A percentile compares a stretch with the other conserved stretches of the same genome.
These are phyloP conservation scores for Didymellaceae sp. DNA, from an alignment of 2,329 filamentous ascomycete genomes.

Conservation along the genomic window DNA sequence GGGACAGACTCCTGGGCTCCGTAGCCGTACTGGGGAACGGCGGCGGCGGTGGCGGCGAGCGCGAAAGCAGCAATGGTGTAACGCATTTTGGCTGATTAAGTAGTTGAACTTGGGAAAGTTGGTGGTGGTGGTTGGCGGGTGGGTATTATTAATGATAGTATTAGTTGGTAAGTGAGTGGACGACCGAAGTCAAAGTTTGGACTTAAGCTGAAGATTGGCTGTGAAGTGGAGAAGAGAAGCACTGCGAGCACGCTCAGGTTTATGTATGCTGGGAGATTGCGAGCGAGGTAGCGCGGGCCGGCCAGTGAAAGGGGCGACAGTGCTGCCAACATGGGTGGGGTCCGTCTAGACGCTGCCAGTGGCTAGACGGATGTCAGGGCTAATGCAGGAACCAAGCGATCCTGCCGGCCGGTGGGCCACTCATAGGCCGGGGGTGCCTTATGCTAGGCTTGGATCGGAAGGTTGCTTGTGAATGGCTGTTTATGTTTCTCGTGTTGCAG, in stretches of 20 bases:
- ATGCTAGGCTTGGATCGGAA: slow-evolving; percentile 39
- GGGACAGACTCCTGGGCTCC: slow-evolving; percentile 28
- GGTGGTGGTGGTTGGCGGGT: slow-evolving; percentile 28
- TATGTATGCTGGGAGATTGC: slow-evolving; percentile 51
- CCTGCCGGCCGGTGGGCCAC: slow-evolving; percentile 35
- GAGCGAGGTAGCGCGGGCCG: slow-evolving; percentile 44
- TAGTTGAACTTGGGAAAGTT: slow-evolving; percentile 37
- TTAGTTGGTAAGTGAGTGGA: slow-evolving; percentile 51
- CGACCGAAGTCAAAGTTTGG: slow-evolving; percentile 49
- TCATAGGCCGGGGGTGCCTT: slow-evolving; percentile 32
- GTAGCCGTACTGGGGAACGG: slow-evolving; percentile 41
- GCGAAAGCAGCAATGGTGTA: slow-evolving; percentile 44
- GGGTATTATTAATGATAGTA: slow-evolving; percentile 49
- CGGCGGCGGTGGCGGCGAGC: slow-evolving; percentile 41
- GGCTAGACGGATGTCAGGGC: slow-evolving; percentile 37
- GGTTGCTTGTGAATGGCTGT: slow-evolving; percentile 32
- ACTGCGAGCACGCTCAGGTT: slow-evolving; percentile 29
- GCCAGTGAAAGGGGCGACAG: slow-evolving; percentile 41
- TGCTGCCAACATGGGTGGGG: slow-evolving; percentile 35
- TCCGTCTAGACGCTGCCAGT: slow-evolving; percentile 36
- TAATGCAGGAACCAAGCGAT: slow-evolving; percentile 47
- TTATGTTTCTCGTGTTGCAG: slow-evolving; percentile 42
- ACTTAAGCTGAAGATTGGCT: slow-evolving; percentile 48
- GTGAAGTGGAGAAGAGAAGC: slow-evolving; percentile 42
- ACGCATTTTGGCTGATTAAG: slow-evolving; percentile 50